These are phyloP conservation scores for Gastrodia elata DNA, from an alignment of 106 monocot species.

Conservation along the genomic window DNA sequence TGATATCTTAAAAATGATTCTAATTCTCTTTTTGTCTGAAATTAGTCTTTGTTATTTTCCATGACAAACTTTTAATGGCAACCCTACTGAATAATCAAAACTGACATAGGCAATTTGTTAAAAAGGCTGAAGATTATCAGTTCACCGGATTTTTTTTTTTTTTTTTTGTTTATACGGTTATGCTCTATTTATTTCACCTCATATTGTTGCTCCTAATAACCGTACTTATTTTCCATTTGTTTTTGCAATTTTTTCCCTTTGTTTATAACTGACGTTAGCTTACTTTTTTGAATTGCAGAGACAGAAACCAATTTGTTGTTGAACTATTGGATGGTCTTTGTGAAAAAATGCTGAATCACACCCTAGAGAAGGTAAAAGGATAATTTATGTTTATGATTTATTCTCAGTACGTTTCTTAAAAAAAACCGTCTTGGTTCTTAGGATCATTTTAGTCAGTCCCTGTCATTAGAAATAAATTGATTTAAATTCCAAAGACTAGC, in stretches of 20 bases:
- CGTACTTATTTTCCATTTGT: background rate
- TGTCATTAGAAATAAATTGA: background rate
- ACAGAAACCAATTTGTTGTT: conserved; percentile 68
- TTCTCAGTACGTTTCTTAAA: background rate
- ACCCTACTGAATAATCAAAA: background rate
- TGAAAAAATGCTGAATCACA: conserved; percentile 88
- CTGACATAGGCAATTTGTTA: background rate
- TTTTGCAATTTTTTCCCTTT: conserved; percentile 1
- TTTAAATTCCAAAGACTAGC: too few relatives aligned
- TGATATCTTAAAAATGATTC: background rate
- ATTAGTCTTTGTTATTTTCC: conserved; percentile 5
- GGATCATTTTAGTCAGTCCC: background rate
- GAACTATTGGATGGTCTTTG: conserved; percentile 93
- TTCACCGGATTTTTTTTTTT: background rate
- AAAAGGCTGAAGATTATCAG: background rate
- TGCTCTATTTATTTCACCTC: background rate
- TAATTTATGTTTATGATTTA: background rate
- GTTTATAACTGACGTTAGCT: background rate
- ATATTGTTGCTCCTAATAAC: background rate
- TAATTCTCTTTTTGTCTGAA: background rate
- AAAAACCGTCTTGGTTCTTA: background rate
- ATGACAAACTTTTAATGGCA: background rate
- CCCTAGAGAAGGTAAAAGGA: conserved; percentile 46
- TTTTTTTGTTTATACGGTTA: background rate
- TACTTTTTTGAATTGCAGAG: conserved; percentile 28